These are phyloP conservation scores for Polygonum aviculare DNA, from an alignment of 148 eudicot genomes.

Conservation along the genomic window DNA sequence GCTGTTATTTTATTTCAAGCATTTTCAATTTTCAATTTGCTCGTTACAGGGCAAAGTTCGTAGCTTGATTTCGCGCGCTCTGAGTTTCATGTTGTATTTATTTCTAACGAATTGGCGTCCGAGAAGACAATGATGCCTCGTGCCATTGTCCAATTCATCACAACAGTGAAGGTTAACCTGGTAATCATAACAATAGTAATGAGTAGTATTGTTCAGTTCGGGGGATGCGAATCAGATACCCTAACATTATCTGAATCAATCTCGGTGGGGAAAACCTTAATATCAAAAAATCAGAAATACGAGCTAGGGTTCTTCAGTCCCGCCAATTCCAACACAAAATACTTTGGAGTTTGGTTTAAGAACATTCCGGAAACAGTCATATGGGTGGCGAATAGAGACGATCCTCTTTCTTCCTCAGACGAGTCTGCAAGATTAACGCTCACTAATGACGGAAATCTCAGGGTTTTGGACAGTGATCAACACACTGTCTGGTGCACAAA, in stretches of 20 bases:
- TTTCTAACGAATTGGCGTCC: no score
- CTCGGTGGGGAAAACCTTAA: neutral
- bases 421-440: constrained; percentile 21
- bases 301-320: constrained; percentile 36
- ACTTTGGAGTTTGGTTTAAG: constrained; percentile 35
- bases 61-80: no score
- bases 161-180: no score
- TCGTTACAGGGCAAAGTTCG: no score
- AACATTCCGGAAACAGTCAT: constrained; percentile 9
- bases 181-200: no score
- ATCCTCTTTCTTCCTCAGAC: constrained; percentile 23
- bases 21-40: no score
- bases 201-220: neutral
- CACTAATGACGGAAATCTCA: constrained; percentile 25
- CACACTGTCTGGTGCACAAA: constrained; percentile 33
- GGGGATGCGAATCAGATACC: neutral
- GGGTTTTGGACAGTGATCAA: constrained; percentile 19
- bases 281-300: constrained; percentile 7
- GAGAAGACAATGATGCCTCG: no score
- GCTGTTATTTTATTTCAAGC: no score
- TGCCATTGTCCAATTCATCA: no score
- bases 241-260: neutral
- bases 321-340: constrained; percentile 19
- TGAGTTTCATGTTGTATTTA: no score
- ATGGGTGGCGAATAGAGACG: constrained; percentile 46